Evolutionary conservation across 2,329 filamentous ascomycete species (phyloP), one percentile per base, ranked within the genome.

Genomic region (Orbilia blumenaviensis): DNA sequence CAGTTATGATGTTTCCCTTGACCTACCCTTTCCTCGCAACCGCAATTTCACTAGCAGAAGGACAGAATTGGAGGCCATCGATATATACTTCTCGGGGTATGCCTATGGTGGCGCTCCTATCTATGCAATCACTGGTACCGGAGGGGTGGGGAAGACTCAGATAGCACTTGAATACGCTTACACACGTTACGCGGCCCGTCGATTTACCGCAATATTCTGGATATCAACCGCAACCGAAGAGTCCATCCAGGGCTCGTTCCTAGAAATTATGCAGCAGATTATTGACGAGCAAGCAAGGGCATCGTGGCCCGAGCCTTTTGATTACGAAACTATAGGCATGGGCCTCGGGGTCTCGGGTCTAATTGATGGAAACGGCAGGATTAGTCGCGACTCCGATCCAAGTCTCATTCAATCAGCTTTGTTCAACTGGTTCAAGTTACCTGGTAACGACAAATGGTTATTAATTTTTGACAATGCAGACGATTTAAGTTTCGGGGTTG

Each of bases 81-180:
- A 56, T 18, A 27, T 29, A 48, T 63, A 32, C 32, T 63, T 63
- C 41, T 21, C n/a, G n/a, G 16, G 25, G 27, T 41, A n/a, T 2
- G 12, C 8, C 27, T 12, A 34, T 1, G 3, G n/a, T 29, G n/a
- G 23, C 3, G 23, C 61, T 14, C n/a, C n/a, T 27, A 12, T 66
- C 9, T 66, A 25, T 18, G 61, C 61, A 16, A 14, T 66, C 23
- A 54, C 46, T 16, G 61, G 61, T n/a, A 63, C 60, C 16, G 60
- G 60, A 1, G 60, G 60, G 1, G 48, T 63, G 60, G 60, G 60
- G 6, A 66, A 66, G 23, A 66, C 61, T 12, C 61, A 66, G 29
- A 66, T 54, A 6, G 61, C 61, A 14, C 61, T 66, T 9, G 61
- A 66, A 16, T 66, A 66, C 18, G 61, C 61, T 25, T 66, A 66